These are phyloP conservation scores for Tricladium varicosporioides DNA, from an alignment of 2,329 filamentous ascomycete genomes.

Conservation along the genomic window DNA sequence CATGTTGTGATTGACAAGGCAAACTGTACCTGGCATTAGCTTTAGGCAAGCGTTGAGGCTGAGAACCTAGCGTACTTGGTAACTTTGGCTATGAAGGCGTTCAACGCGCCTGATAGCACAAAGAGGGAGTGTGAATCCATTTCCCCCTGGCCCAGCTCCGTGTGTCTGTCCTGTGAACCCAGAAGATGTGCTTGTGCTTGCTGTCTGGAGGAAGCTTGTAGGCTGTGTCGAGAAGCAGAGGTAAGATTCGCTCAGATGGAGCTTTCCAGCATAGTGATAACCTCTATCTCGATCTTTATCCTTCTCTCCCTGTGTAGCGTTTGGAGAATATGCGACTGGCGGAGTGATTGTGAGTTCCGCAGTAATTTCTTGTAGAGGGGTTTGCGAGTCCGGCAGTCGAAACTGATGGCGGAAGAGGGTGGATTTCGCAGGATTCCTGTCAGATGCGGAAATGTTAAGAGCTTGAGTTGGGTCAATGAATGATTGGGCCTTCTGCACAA, in stretches of 20 bases:
- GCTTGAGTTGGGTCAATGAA: constrained; percentile 87
- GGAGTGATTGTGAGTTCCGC: constrained; percentile 88
- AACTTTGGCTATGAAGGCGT: constrained; percentile 86
- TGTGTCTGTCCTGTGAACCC: constrained; percentile 91
- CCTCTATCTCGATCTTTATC: constrained; percentile 64
- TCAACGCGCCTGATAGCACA: constrained; percentile 91
- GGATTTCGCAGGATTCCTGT: constrained; percentile 84
- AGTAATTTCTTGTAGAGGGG: constrained; percentile 92
- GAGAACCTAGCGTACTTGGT: constrained; percentile 50
- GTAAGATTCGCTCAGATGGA: constrained; percentile 91
- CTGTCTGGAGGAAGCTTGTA: constrained; percentile 78
- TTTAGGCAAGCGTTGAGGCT: constrained; percentile 2
- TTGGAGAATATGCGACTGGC: constrained; percentile 44
- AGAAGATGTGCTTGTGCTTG: constrained; percentile 76
- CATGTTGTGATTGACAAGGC: constrained; percentile 92
- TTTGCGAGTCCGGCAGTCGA: constrained; percentile 87
- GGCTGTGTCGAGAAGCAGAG: constrained; percentile 96
- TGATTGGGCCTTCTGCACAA: constrained; percentile 94
- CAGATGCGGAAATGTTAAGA: constrained; percentile 68
- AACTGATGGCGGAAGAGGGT: constrained; percentile 95
- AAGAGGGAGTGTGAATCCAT: constrained; percentile 92
- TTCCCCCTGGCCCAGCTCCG: constrained; percentile 86
- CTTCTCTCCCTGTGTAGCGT: constrained; percentile 68
- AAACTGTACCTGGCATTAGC: constrained; percentile 53
- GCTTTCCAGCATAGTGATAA: constrained; percentile 86